phyloP scores from a whole-genome alignment of 495 filamentous ascomycete genomes.

The Aspergillus egyptiacus region DNA sequence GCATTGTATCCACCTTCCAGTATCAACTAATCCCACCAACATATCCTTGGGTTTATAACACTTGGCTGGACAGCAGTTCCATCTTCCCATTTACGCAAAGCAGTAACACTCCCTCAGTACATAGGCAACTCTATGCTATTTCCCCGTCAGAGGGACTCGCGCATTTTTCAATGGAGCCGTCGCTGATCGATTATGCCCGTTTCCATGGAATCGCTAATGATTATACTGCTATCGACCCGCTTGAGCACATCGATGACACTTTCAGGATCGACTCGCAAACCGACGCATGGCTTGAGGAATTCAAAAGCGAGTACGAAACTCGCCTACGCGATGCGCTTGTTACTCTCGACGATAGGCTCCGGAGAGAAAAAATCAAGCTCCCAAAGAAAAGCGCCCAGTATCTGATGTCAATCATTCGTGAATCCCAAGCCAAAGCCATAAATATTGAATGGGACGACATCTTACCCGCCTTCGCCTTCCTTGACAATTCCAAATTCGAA shows the following conservation, averaged over 20 bases:
- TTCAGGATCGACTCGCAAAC: neutral
- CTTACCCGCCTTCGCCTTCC: conserved; percentile 24
- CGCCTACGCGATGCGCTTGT: neutral
- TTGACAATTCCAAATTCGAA: conserved; percentile 43
- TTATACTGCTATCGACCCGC: conserved; percentile 21
- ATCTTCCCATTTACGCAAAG: neutral
- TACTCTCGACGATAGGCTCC: conserved; percentile 9
- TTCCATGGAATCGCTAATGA: conserved; percentile 32
- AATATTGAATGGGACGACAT: conserved; percentile 20
- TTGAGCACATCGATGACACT: conserved; percentile 13
- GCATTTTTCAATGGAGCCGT: conserved; percentile 16
- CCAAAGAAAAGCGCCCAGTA: conserved; percentile 20
- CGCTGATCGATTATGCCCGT: conserved; percentile 39
- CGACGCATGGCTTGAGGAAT: neutral
- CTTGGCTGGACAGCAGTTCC: no score
- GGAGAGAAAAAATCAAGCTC: conserved; percentile 19
- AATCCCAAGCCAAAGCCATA: neutral
- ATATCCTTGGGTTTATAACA: no score
- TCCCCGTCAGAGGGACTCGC: no score
- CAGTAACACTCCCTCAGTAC: neutral
- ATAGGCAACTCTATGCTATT: neutral
- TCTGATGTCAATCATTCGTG: conserved; percentile 19
- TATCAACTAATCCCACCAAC: no score
- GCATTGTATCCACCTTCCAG: no score
- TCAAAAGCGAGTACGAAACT: neutral